Conservation (phyloP, 2,329 filamentous ascomycete genomes). For the Orbilia oligospora region DNA sequence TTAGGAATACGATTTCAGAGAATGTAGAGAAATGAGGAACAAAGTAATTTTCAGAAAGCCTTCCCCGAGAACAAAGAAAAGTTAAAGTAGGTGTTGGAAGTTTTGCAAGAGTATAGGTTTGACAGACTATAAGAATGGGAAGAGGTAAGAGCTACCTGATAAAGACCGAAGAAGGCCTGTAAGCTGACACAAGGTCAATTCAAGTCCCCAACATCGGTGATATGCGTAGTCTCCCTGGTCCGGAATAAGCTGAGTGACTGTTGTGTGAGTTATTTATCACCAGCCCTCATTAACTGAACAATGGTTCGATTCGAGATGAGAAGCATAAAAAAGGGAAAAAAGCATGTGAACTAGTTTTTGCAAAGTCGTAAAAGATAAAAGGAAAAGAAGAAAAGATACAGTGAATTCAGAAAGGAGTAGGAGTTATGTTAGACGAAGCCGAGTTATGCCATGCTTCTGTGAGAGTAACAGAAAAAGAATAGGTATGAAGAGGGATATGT, state of each 20-base stretch:
- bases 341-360: slow-evolving; percentile 24
- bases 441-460: slow-evolving; percentile 39
- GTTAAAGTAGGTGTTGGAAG: neutral
- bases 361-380: slow-evolving; percentile 29
- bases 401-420: slow-evolving; percentile 35
- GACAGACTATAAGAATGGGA: neutral
- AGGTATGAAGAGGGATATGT: slow-evolving; percentile 27
- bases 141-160: slow-evolving; percentile 40
- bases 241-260: slow-evolving; percentile 39
- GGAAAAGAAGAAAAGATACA: slow-evolving; percentile 34
- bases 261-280: slow-evolving; percentile 46
- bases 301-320: slow-evolving; percentile 37
- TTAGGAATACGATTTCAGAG: neutral
- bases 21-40: slow-evolving; percentile 5
- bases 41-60: slow-evolving; percentile 47
- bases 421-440: slow-evolving; percentile 28
- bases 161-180: neutral
- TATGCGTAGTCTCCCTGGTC: slow-evolving; percentile 3
- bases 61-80: slow-evolving; percentile 39
- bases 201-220: neutral
- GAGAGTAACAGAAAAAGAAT: slow-evolving; percentile 29
- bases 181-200: neutral
- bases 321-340: slow-evolving; percentile 21
- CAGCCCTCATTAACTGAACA: slow-evolving; percentile 59
- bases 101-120: slow-evolving; percentile 4